Evolutionary conservation across 805 yeast species (phyloP).

Genomic region (Candida bentonensis): DNA sequence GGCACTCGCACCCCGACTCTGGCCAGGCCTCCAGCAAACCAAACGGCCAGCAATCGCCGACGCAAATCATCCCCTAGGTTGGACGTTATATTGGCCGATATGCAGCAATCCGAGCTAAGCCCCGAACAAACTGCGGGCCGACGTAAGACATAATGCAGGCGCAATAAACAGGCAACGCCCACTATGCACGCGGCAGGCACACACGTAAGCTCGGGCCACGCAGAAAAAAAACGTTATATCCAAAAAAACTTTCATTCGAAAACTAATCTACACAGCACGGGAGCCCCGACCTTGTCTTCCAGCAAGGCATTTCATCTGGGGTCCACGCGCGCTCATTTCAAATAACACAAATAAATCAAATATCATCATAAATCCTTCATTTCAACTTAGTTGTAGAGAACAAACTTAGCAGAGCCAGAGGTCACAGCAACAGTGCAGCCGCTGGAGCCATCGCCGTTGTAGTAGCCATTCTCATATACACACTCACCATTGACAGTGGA

Average conservation of each 20-base stretch:
- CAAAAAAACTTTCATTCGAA: neutral
- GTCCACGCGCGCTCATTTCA: too few relatives aligned
- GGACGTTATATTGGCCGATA: too few relatives aligned
- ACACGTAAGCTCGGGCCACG: too few relatives aligned
- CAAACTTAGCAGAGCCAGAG: conserved; percentile 71
- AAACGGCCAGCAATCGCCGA: too few relatives aligned
- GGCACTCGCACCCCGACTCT: too few relatives aligned
- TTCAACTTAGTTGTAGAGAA: conserved; percentile 36
- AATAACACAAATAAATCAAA: neutral
- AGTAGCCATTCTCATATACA: conserved; percentile 62
- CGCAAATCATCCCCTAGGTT: too few relatives aligned
- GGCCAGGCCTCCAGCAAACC: too few relatives aligned
- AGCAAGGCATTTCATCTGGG: too few relatives aligned
- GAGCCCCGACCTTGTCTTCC: neutral
- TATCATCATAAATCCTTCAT: neutral
- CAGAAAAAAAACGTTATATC: neutral
- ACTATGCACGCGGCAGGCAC: neutral
- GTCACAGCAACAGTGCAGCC: conserved; percentile 94
- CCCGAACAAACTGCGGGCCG: neutral
- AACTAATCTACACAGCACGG: neutral
- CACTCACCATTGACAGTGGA: conserved; percentile 59
- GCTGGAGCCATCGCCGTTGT: conserved; percentile 52
- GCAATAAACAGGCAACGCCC: neutral
- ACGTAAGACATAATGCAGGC: neutral
- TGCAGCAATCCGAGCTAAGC: too few relatives aligned